Evolutionary conservation across 2,329 filamentous ascomycete genomes (phyloP), one percentile per base, ranked within the genome.

Genomic region (Claviceps paspali): DNA sequence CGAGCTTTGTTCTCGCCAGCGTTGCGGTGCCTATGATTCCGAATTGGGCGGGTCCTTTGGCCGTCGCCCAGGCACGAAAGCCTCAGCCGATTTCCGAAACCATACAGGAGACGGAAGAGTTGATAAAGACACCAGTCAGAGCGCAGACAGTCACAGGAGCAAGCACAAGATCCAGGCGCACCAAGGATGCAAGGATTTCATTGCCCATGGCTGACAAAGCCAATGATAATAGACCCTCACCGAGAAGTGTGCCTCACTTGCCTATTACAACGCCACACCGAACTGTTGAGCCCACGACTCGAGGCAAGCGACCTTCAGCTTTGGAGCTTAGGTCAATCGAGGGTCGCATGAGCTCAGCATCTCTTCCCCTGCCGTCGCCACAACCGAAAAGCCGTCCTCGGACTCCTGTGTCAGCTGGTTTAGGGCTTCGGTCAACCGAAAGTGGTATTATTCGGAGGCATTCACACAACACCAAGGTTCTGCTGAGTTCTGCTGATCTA

Each of bases 51-150:
- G 83, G 83, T 1, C 83, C 83, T 12, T 65, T 91, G 38, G 84
- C 83, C 32, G 76, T 91, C 49, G 82, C 82, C 14, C 83, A 91
- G 60, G 82, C 83, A 32, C 70, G 82, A 42, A 84, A 82, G 55
- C 81, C 82, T 14, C 70, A 81, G 44, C 56, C 56, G 17, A 36
- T 53, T 15, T 47, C 47, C 29, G 55, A 60, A 14, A 33, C 46
- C 19, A 37, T 36, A 1, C 36, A 43, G 10, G 54, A 58, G 56
- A 40, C 64, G 59, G 53, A 63, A 57, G 46, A 50, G 11, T 36
- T 35, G 6, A 39, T 50, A 30, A 78, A 74, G 54, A 63, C 80
- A 29, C 36, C 37, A 7, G 59, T 65, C 19, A 69, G 81, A 46
- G 82, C 82, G 46, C 76, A 85, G 43, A 87, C 82, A 2, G 72